Evolutionary conservation across 2,329 filamentous ascomycete species (phyloP).

Genomic region (Endothia cerciana): DNA sequence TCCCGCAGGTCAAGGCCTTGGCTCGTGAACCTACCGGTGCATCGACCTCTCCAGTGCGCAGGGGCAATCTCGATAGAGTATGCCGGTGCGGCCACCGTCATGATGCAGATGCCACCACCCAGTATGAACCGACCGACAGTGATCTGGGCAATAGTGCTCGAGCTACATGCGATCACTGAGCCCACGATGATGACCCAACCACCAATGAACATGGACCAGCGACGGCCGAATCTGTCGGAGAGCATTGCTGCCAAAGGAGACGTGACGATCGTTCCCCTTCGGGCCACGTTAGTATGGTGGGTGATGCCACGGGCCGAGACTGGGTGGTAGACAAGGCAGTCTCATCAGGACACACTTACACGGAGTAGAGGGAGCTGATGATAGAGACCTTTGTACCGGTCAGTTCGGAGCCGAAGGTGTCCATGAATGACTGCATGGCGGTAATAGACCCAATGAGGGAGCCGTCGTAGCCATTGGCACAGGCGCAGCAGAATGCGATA

Average conservation of each 20-base stretch:
- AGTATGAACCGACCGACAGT: conserved; percentile 52
- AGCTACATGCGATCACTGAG: conserved; percentile 46
- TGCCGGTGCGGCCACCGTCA: conserved; percentile 53
- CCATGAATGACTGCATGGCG: conserved; percentile 49
- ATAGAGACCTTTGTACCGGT: conserved; percentile 46
- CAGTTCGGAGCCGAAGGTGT: conserved; percentile 43
- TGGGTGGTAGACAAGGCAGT: neutral
- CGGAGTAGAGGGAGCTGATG: conserved; percentile 52
- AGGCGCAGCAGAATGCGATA: conserved; percentile 50
- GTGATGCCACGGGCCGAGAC: too few relatives aligned
- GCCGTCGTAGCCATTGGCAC: conserved; percentile 53
- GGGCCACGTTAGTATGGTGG: neutral
- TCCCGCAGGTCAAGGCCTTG: conserved; percentile 12
- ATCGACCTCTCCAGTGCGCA: conserved; percentile 55
- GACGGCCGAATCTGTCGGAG: conserved; percentile 49
- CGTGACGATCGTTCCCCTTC: conserved; percentile 47
- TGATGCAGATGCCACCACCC: conserved; percentile 50
- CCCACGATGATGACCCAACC: conserved; percentile 50
- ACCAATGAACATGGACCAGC: conserved; percentile 50
- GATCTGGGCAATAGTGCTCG: conserved; percentile 44
- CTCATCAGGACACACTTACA: conserved; percentile 40
- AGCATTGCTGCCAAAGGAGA: conserved; percentile 48
- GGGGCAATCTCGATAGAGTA: conserved; percentile 53
- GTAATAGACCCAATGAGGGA: conserved; percentile 50
- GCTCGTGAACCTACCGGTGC: conserved; percentile 40